Percentiles rank a stretch among this genome's conserved stretches.
These are phyloP conservation scores for Chlorella sorokiniana DNA, from an alignment of 139 green algal species.

Conservation along the genomic window DNA sequence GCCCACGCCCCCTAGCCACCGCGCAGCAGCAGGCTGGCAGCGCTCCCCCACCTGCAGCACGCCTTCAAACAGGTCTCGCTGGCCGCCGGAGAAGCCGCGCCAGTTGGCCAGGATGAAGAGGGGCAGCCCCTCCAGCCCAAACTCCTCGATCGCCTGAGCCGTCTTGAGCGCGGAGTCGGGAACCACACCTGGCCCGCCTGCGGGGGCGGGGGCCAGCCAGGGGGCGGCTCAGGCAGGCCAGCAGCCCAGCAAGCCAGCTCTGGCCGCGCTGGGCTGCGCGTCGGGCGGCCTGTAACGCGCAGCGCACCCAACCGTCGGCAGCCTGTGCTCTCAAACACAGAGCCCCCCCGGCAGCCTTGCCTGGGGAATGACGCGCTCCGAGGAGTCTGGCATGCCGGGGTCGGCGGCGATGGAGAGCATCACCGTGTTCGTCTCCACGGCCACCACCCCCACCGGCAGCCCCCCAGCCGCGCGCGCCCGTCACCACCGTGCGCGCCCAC, in stretches of 20 bases:
- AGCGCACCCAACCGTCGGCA: too few species aligned
- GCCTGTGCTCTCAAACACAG: too few species aligned
- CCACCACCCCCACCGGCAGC: conserved; percentile 93
- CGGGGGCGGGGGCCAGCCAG: not conserved
- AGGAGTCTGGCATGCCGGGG: conserved; percentile 63
- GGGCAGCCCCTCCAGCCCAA: conserved; percentile 92
- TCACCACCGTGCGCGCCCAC: conserved; percentile 95
- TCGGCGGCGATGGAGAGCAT: conserved; percentile 89
- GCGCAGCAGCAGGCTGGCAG: not conserved
- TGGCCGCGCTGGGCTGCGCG: too few species aligned
- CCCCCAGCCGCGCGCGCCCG: conserved; percentile 90
- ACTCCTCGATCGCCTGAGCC: conserved; percentile 97
- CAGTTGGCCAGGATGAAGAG: conserved; percentile 99
- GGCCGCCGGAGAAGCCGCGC: conserved; percentile 96
- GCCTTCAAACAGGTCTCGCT: conserved; percentile 97
- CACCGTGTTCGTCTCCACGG: conserved; percentile 89
- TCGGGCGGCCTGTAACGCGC: too few species aligned
- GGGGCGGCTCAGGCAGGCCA: too few species aligned
- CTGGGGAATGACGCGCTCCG: conserved; percentile 77
- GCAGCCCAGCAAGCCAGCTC: too few species aligned
- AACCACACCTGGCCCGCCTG: conserved; percentile 95
- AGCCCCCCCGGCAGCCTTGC: conserved; percentile 23
- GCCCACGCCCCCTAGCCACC: not conserved
- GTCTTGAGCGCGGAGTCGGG: conserved; percentile 96
- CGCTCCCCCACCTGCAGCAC: conserved; percentile 81